phyloP scores from a whole-genome alignment of 1,139 yeast species.

The Geotrichum europaeum region DNA sequence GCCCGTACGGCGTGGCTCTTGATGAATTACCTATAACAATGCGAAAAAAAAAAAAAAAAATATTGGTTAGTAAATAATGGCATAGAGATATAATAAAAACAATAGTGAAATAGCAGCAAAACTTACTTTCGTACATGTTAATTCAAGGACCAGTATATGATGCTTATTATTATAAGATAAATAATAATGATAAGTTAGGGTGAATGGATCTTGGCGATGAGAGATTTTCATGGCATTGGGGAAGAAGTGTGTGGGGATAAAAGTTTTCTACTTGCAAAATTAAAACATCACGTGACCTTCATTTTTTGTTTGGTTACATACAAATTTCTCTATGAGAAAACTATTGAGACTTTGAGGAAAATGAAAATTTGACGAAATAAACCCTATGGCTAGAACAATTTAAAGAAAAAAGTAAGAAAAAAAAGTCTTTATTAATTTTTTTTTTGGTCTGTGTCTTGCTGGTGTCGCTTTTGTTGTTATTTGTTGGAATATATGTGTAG shows the following conservation, averaged over 20 bases:
- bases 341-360: neutral
- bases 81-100: neutral
- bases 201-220: neutral
- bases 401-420: neutral
- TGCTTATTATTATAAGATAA: neutral
- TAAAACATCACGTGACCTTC: neutral
- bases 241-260: neutral
- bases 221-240: neutral
- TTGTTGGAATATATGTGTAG: too few species aligned
- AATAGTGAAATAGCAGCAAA: neutral
- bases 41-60: neutral
- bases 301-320: neutral
- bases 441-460: too few species aligned
- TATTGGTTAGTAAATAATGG: neutral
- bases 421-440: neutral
- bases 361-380: neutral
- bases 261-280: neutral
- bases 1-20: constrained; percentile 16
- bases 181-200: neutral
- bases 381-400: neutral
- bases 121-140: neutral
- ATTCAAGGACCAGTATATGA: neutral
- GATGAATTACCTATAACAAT: constrained; percentile 14
- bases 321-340: neutral
- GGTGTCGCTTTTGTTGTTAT: too few species aligned